Percentiles rank a stretch among this genome's conserved stretches.
Conservation (phyloP, 352 stramenopile genomes). For the Pythium sp. region DNA sequence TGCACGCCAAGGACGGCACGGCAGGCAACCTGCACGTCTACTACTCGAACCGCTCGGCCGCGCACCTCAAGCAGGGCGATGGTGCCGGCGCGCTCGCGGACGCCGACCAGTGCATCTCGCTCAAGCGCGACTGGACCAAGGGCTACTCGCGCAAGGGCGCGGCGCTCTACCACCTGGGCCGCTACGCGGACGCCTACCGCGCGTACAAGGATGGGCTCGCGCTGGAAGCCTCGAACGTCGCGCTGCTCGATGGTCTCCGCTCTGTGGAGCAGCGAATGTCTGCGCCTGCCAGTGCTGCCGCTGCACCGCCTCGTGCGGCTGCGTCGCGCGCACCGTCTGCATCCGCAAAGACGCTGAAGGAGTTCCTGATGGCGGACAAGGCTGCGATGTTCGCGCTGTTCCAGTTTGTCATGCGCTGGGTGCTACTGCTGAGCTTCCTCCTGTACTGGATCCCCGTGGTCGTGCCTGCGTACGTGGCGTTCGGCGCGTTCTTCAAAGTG, state of each 20-base stretch:
- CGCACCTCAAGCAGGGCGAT: constrained; percentile 78
- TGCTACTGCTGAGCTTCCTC: constrained; percentile 70
- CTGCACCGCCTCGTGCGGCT: constrained; percentile 9
- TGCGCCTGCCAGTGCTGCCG: constrained; percentile 17
- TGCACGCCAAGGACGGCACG: constrained; percentile 35
- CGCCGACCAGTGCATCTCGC: constrained; percentile 72
- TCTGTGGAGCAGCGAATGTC: constrained; percentile 52
- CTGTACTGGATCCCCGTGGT: constrained; percentile 66
- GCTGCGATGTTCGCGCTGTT: constrained; percentile 63
- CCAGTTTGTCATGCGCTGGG: constrained; percentile 62
- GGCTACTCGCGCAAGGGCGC: constrained; percentile 85
- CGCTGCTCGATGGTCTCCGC: constrained; percentile 67
- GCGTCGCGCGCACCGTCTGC: constrained; percentile 15
- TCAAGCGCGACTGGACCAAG: constrained; percentile 82
- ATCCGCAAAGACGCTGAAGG: constrained; percentile 35
- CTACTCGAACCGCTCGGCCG: constrained; percentile 83
- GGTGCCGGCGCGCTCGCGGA: constrained; percentile 65
- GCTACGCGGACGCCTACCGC: constrained; percentile 67
- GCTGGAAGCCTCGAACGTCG: constrained; percentile 57
- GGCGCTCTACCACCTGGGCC: constrained; percentile 62
- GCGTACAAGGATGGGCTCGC: constrained; percentile 79
- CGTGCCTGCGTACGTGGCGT: constrained; percentile 43
- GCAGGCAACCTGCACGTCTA: constrained; percentile 58
- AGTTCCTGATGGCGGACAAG: constrained; percentile 59
- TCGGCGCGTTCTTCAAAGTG: constrained; percentile 79